Evolutionary conservation across 805 yeast genomes (phyloP).

Genomic region (Candida nonsorbophila): DNA sequence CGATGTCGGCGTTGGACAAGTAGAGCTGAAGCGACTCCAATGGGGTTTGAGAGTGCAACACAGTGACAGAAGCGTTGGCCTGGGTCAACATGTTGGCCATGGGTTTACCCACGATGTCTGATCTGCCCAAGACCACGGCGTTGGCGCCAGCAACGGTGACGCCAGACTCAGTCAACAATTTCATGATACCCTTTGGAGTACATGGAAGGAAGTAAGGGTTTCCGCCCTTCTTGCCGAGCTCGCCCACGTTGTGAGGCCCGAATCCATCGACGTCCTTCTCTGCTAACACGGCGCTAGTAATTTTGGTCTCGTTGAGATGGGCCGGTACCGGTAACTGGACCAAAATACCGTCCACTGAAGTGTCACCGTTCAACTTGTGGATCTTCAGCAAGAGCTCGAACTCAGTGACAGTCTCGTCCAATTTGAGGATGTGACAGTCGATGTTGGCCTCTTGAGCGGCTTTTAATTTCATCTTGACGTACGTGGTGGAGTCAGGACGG

Average conservation of each 20-base stretch:
- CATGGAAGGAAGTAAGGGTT: constrained; percentile 71
- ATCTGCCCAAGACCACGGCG: constrained; percentile 83
- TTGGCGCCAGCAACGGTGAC: constrained; percentile 56
- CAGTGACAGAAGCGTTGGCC: constrained; percentile 71
- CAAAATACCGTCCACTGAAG: constrained; percentile 63
- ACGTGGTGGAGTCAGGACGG: constrained; percentile 76
- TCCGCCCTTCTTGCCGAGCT: constrained; percentile 69
- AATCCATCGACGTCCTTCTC: constrained; percentile 83
- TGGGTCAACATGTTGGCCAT: constrained; percentile 65
- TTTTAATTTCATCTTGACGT: constrained; percentile 73
- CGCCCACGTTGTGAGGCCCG: constrained; percentile 73
- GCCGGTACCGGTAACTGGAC: constrained; percentile 75
- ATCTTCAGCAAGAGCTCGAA: constrained; percentile 50
- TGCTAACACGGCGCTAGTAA: constrained; percentile 62
- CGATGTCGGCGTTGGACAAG: constrained; percentile 64
- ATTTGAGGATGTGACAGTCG: constrained; percentile 52
- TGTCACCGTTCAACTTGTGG: constrained; percentile 51
- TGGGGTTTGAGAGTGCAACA: constrained; percentile 63
- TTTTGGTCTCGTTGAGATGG: constrained; percentile 60
- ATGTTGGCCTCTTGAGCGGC: constrained; percentile 72
- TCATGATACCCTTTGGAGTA: constrained; percentile 78
- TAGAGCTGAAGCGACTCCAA: constrained; percentile 42
- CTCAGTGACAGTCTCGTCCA: constrained; percentile 55
- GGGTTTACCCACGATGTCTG: constrained; percentile 84
- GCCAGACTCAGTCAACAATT: constrained; percentile 53